These are phyloP conservation scores for Lolium perenne DNA, from an alignment of 176 grass and related monocot genomes.

Conservation along the genomic window DNA sequence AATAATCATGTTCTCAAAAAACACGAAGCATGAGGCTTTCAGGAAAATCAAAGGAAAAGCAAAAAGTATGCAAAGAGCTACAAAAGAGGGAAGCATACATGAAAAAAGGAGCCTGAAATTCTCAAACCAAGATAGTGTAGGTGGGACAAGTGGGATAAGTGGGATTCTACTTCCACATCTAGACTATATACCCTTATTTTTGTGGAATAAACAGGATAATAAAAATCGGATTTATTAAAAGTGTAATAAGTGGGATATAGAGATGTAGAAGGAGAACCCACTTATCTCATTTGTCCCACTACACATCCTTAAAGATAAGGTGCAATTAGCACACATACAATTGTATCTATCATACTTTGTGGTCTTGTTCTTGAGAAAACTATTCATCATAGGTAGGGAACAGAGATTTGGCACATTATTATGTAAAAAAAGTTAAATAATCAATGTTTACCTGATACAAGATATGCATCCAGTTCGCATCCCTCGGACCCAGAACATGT, in stretches of 20 bases:
- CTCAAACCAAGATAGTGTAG: background rate
- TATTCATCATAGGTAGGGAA: background rate
- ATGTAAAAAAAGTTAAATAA: background rate
- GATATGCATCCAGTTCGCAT: slow-evolving; percentile 92
- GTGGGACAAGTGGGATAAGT: background rate
- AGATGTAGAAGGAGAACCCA: no score
- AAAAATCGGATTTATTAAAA: no score
- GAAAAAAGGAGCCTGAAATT: background rate
- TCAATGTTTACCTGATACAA: slow-evolving; percentile 70
- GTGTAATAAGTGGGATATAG: no score
- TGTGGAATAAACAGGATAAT: no score
- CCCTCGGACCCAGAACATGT: slow-evolving; percentile 75
- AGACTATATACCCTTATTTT: no score
- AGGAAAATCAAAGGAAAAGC: background rate
- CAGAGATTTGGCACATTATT: background rate
- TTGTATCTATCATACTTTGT: background rate
- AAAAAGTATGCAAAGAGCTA: background rate
- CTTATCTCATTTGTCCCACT: no score
- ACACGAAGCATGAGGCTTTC: background rate
- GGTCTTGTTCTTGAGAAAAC: background rate
- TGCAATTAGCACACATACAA: background rate
- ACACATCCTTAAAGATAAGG: no score
- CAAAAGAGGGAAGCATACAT: background rate
- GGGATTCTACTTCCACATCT: no score
- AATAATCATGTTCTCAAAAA: background rate